Evolutionary conservation across 331 rosid genomes (phyloP), one percentile per base, ranked within the genome.

Genomic region (Dryas integrifolia): DNA sequence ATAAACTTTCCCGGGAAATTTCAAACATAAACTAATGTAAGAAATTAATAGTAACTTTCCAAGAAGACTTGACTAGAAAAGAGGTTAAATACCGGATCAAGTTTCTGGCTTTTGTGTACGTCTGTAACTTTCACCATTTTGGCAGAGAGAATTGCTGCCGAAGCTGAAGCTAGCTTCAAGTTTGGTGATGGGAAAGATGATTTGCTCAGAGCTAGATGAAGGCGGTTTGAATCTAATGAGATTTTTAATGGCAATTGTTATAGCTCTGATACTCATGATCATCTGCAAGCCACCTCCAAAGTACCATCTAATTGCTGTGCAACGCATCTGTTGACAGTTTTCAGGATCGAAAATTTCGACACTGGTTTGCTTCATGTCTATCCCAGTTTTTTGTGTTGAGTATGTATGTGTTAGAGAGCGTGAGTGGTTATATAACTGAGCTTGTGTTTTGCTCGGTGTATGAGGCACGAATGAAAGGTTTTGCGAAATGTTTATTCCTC

Each of bases 281-380:
- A 39, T 86, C 80, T 88, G 89, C 70, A 46, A 50, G 39, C 67
- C 90, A 30, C 60, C 74, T 18, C 82, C 75, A 24, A 72, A 75
- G 62, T 76, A 77, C 13, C 5, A 30, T 57, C 43, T 82, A 35
- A 41, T 82, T 10, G 38, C 80, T 44, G 24, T 79, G 50, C 45
- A 47, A 74, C 88, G 83, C 56, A 30, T 30, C 6, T 50, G 43
- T 44, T 58, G 51, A 50, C 2, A 60, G 45, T 16, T 7, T 65
- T 18, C 41, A 0, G 10, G 14, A 35, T 15, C 7, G 18, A 68
- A 51, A 26, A 51, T 39, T 8, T 11, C 1, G 21, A 16, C 39
- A 39, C 50, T 38, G 13, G 24, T 26, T 40, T 40, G 21, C 4
- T 41, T 18, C 48, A 38, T 61, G 30, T 26, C 14, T 1, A 14